Evolutionary conservation across 306 rosid genomes (phyloP).

Genomic region (Citrullus colocynthis): DNA sequence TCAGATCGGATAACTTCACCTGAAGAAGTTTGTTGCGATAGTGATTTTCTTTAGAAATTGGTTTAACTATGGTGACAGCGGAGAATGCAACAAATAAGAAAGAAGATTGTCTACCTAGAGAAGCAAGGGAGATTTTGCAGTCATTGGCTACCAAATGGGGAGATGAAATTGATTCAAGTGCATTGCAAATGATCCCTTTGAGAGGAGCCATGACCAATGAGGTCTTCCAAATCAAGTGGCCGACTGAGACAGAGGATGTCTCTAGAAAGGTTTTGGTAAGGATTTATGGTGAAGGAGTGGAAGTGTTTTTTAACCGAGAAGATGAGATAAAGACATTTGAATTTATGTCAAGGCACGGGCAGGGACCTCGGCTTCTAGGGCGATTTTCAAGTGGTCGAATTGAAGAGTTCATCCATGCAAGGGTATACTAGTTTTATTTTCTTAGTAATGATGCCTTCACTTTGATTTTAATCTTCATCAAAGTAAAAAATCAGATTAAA

Average conservation of each 20-base stretch:
- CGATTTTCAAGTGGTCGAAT: slow-evolving; percentile 66
- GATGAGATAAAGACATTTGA: slow-evolving; percentile 62
- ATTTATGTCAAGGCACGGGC: slow-evolving; percentile 64
- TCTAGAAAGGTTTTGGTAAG: slow-evolving; percentile 64
- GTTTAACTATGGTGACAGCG: slow-evolving; percentile 22
- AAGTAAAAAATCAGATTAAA: not conserved
- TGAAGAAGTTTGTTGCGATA: slow-evolving; percentile 2
- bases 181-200: slow-evolving; percentile 58
- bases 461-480: not conserved
- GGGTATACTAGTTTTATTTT: slow-evolving; percentile 27
- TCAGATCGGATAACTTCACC: slow-evolving; percentile 1
- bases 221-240: slow-evolving; percentile 84
- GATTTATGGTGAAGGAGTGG: slow-evolving; percentile 79
- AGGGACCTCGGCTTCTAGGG: slow-evolving; percentile 69
- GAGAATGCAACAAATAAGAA: slow-evolving; percentile 24
- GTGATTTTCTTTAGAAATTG: not conserved
- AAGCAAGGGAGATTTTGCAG: slow-evolving; percentile 51
- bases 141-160: slow-evolving; percentile 66
- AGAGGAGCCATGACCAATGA: slow-evolving; percentile 86
- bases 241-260: slow-evolving; percentile 29
- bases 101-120: slow-evolving; percentile 46
- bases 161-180: slow-evolving; percentile 43
- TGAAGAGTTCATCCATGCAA: slow-evolving; percentile 82
- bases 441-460: not conserved
- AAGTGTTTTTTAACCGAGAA: slow-evolving; percentile 54